phyloP scores from a whole-genome alignment of 2,329 filamentous ascomycete genomes.

The Trichothecium sympodiale region DNA sequence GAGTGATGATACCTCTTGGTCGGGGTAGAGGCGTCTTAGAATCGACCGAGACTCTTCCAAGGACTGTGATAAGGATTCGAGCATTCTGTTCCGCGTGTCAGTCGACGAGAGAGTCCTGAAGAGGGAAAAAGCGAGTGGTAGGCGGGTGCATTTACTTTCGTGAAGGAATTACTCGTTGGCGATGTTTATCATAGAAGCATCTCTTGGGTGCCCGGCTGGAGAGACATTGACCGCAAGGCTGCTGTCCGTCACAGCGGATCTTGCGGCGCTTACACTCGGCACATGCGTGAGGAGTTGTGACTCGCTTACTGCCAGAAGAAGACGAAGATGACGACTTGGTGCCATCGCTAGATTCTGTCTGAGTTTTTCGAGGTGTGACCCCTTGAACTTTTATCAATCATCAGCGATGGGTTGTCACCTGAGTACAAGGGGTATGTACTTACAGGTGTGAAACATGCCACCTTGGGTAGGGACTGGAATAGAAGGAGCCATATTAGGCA shows the following conservation, averaged over 20 bases:
- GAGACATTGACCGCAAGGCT: conserved; percentile 72
- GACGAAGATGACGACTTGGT: conserved; percentile 26
- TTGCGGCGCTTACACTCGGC: conserved; percentile 71
- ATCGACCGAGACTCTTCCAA: conserved; percentile 55
- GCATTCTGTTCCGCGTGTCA: conserved; percentile 29
- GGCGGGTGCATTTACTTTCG: conserved; percentile 48
- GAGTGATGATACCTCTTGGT: conserved; percentile 38
- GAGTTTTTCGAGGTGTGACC: conserved; percentile 38
- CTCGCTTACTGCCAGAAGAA: conserved; percentile 31
- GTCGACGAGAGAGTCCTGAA: neutral
- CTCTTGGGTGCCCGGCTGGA: conserved; percentile 71
- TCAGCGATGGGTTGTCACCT: too few species aligned
- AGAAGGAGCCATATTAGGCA: conserved; percentile 23
- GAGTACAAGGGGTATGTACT: neutral
- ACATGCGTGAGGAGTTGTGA: conserved; percentile 53
- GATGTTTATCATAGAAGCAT: conserved; percentile 73
- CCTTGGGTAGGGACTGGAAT: conserved; percentile 35
- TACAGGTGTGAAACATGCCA: conserved; percentile 36
- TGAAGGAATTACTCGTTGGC: conserved; percentile 65
- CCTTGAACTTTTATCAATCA: conserved; percentile 31
- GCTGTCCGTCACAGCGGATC: conserved; percentile 72
- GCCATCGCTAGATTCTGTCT: conserved; percentile 24
- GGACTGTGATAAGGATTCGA: conserved; percentile 52
- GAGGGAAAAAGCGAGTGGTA: conserved; percentile 5
- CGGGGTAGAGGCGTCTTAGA: conserved; percentile 51